Conservation (phyloP, 192 early-diverging fungal genomes). For the Nowakowskiella sp. region DNA sequence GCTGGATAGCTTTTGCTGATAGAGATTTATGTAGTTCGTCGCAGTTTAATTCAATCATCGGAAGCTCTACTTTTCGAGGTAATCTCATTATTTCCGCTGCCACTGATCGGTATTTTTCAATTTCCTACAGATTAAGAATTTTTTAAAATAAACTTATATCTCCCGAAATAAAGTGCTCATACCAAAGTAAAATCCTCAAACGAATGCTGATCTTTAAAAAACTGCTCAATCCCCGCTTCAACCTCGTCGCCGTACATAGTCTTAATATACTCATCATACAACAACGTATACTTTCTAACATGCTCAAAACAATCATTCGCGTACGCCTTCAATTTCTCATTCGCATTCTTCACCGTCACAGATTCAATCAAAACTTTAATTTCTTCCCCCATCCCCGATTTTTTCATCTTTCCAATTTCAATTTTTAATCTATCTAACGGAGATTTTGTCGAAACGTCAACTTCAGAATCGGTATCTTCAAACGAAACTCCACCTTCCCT, state of each 20-base stretch:
- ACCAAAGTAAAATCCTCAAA: slow-evolving; percentile 48
- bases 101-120: slow-evolving; percentile 39
- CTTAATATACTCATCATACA: slow-evolving; percentile 39
- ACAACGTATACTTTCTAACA: slow-evolving; percentile 30
- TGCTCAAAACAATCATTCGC: slow-evolving; percentile 35
- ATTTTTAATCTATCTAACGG: background rate
- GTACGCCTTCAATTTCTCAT: slow-evolving; percentile 24
- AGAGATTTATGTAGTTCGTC: slow-evolving; percentile 46
- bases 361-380: slow-evolving; percentile 29
- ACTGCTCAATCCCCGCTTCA: slow-evolving; percentile 21
- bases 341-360: slow-evolving; percentile 19
- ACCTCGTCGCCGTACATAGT: slow-evolving; percentile 28
- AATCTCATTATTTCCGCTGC: slow-evolving; percentile 30
- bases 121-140: slow-evolving; percentile 26
- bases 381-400: slow-evolving; percentile 4
- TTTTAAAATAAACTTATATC: background rate
- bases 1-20: slow-evolving; percentile 26
- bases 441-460: background rate
- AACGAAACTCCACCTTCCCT: background rate
- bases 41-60: slow-evolving; percentile 42
- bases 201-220: slow-evolving; percentile 35
- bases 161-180: background rate
- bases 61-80: slow-evolving; percentile 35
- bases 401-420: background rate
- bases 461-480: too few relatives aligned